A percentile compares a stretch with the other conserved stretches of the same genome.
These are phyloP conservation scores for Grammothele lineata DNA, from an alignment of 768 basidiomycete species.

Conservation along the genomic window DNA sequence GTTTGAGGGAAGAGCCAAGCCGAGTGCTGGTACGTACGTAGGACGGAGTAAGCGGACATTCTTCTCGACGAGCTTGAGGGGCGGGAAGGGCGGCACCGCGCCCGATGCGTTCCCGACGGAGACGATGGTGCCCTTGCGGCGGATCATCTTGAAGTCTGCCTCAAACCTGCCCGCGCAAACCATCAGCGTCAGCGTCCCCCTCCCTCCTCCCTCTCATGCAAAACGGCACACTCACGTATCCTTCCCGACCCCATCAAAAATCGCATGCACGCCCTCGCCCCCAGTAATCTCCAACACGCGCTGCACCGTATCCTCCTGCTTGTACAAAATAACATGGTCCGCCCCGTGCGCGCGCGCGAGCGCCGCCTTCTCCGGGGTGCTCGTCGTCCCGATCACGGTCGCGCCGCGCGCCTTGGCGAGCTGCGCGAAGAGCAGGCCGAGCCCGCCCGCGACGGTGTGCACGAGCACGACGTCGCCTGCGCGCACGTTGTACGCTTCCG, in stretches of 20 bases:
- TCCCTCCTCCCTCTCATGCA: not conserved
- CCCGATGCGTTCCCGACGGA: conserved; percentile 93
- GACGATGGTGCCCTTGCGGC: conserved; percentile 86
- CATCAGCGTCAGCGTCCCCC: not conserved
- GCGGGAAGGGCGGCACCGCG: conserved; percentile 68
- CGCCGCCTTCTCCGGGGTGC: conserved; percentile 74
- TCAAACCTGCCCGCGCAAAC: conserved; percentile 59
- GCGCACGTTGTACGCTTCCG: conserved; percentile 82
- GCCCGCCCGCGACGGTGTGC: conserved; percentile 87
- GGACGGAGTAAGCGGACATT: conserved; percentile 78
- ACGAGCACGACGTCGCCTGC: conserved; percentile 75
- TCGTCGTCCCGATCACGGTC: conserved; percentile 91
- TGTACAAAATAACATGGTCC: conserved; percentile 80
- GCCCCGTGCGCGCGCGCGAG: conserved; percentile 76
- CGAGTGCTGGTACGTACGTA: conserved; percentile 37
- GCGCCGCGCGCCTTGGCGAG: conserved; percentile 69
- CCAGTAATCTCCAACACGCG: conserved; percentile 71
- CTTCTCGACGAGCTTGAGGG: conserved; percentile 72
- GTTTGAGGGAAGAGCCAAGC: not conserved
- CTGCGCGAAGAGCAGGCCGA: conserved; percentile 67
- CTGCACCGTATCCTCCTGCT: conserved; percentile 65
- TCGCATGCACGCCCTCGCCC: conserved; percentile 76
- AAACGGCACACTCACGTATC: conserved; percentile 61
- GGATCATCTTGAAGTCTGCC: conserved; percentile 73
- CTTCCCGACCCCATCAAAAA: conserved; percentile 93